These are phyloP conservation scores for Neonectria faginata DNA, from an alignment of 2,329 filamentous ascomycete species.

Conservation along the genomic window DNA sequence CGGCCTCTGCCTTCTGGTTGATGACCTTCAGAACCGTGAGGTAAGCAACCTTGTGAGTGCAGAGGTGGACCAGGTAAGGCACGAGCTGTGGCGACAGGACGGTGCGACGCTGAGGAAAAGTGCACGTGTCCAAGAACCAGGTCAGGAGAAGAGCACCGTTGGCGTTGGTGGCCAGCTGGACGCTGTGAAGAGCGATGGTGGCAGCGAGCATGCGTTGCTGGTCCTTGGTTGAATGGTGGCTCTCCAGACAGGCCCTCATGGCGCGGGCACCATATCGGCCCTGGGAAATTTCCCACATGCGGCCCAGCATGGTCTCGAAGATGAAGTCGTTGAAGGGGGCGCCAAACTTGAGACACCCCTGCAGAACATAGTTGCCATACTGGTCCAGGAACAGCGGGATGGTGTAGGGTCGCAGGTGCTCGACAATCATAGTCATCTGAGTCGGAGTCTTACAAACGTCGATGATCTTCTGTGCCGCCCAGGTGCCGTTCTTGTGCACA, in stretches of 20 bases:
- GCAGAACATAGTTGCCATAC: constrained; percentile 97
- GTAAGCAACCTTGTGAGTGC: constrained; percentile 98
- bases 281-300: constrained; percentile 93
- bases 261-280: constrained; percentile 94
- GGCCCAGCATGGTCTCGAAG: constrained; percentile 95
- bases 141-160: constrained; percentile 95
- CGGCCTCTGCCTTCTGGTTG: constrained; percentile 94
- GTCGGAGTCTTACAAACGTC: constrained; percentile 88
- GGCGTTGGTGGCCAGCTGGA: constrained; percentile 94
- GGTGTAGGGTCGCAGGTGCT: constrained; percentile 86
- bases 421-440: constrained; percentile 87
- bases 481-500: constrained; percentile 98
- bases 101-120: constrained; percentile 89
- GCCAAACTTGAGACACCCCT: constrained; percentile 94
- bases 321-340: constrained; percentile 94
- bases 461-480: constrained; percentile 99
- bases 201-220: constrained; percentile 96
- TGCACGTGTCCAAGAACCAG: constrained; percentile 99
- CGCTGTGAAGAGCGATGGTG: constrained; percentile 94
- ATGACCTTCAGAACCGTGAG: constrained; percentile 97
- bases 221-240: constrained; percentile 93
- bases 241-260: constrained; percentile 96
- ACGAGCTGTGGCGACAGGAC: constrained; percentile 93
- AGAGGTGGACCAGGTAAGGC: constrained; percentile 92
- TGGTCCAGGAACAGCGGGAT: constrained; percentile 95